Conservation (phyloP, 306 rosid species). For the Castanospermum australe region DNA sequence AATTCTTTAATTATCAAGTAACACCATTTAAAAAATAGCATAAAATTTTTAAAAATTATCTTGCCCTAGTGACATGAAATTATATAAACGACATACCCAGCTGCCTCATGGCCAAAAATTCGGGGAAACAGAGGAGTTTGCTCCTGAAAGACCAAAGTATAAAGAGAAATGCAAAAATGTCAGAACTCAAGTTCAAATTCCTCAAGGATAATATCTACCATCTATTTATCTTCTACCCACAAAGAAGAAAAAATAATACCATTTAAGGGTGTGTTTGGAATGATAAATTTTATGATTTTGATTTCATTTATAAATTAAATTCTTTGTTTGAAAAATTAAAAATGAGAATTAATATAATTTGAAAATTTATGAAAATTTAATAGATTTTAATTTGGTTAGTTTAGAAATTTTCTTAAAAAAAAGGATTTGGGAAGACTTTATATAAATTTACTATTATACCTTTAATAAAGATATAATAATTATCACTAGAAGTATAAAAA, state of each 20-base stretch:
- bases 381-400: too few relatives aligned
- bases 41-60: not conserved
- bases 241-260: not conserved
- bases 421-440: too few relatives aligned
- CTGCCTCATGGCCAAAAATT: conserved; percentile 43
- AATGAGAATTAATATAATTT: too few relatives aligned
- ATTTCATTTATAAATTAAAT: too few relatives aligned
- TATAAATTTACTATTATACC: too few relatives aligned
- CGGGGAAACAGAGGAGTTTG: conserved; percentile 41
- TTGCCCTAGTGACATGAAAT: not conserved
- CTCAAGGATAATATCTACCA: not conserved
- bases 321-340: too few relatives aligned
- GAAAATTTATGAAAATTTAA: too few relatives aligned
- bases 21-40: not conserved
- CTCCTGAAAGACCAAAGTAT: conserved; percentile 18
- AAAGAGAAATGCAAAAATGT: not conserved
- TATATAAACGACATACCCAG: conserved; percentile 28
- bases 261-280: too few relatives aligned
- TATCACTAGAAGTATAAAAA: too few relatives aligned
- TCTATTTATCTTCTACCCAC: not conserved
- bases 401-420: too few relatives aligned
- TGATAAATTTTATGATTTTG: too few relatives aligned
- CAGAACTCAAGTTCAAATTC: not conserved
- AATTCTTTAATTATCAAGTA: not conserved
- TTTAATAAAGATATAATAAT: too few relatives aligned